Base-by-base conservation (phyloP, 2,329 filamentous ascomycete species). In the Dactylonectria estremocensis region DNA sequence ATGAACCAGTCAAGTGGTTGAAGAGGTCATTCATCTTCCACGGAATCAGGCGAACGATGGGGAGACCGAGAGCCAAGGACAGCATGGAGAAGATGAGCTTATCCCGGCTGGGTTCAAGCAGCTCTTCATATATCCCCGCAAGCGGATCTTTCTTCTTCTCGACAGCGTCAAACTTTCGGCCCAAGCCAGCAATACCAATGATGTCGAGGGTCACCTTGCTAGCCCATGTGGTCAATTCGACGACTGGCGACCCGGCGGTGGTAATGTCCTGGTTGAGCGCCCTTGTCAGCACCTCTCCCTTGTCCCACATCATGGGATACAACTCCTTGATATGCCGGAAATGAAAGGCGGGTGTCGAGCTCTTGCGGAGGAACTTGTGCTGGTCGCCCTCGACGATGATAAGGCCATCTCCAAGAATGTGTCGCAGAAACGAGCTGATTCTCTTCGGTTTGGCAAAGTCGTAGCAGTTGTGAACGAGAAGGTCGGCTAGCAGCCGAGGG, bases 251-350 rank as follows among this genome's bases (percentile, higher is more conserved):
- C 8, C 45, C 45, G 20, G 9, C 22, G 6, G 18, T 22, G 1
- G 48, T 37, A 2, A 84, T 72, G 6, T 85, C 80, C 3, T 80
- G 83, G 1, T 89, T 83, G 1, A 85, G 73, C 0, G 86, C 84
- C 70, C 67, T 66, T 0, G 72, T 71, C 18, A 81, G 68, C 1
- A 72, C 62, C 16, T 75, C 71, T 0, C 77, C 77, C 64, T 92
- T 93, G 1, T 78, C 75, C 91, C 91, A 93, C 79, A 94, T 93
- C 61, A 90, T 84, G 0, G 90, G 90, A 67, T 93, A 93, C 1
- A 94, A 78, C 48, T 92, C 85, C 69, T 92, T 93, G 76, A 93
- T 87, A 69, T 92, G 90, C 3, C 91, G 86, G 72, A 90, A 92
- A 49, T 86, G 84, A 75, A 94, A 94, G 0, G 91, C 90, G 1